Evolutionary conservation across 2,329 filamentous ascomycete species (phyloP).

Genomic region (Kalmusia sp.): DNA sequence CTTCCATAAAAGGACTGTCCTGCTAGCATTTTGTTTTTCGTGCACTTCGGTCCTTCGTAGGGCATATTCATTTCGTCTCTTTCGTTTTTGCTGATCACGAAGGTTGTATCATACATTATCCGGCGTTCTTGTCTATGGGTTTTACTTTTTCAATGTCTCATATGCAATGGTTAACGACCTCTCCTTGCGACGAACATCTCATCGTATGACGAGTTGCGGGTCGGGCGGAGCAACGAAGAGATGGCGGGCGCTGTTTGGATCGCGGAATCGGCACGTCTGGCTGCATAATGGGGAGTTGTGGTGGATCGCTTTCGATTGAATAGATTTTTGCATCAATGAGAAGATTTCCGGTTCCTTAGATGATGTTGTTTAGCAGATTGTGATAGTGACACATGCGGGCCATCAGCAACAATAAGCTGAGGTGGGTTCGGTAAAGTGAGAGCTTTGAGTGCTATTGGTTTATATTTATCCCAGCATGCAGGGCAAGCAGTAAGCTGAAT

Average conservation of each 20-base stretch:
- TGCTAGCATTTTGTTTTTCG: constrained; percentile 43
- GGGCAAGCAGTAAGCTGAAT: not conserved
- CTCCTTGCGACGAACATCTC: constrained; percentile 8
- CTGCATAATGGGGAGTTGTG: constrained; percentile 38
- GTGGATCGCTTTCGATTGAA: constrained; percentile 7
- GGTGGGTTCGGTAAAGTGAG: not conserved
- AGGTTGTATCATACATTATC: constrained; percentile 39
- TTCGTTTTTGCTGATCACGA: constrained; percentile 13
- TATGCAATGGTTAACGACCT: constrained; percentile 24
- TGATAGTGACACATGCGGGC: not conserved
- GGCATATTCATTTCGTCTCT: constrained; percentile 10
- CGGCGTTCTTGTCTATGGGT: constrained; percentile 25
- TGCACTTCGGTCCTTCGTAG: constrained; percentile 17
- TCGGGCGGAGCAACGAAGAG: constrained; percentile 10
- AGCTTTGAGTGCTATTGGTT: not conserved
- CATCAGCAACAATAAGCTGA: not conserved
- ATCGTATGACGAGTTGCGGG: constrained; percentile 8
- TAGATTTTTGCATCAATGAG: constrained; percentile 29
- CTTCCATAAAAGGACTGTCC: constrained; percentile 34
- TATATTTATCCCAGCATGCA: not conserved
- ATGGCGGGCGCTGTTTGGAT: constrained; percentile 26
- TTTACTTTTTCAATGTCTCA: constrained; percentile 11
- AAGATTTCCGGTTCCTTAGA: constrained; percentile 17
- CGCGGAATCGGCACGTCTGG: constrained; percentile 15
- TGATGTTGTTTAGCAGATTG: not conserved